Evolutionary conservation across 1,139 yeast species (phyloP), one percentile per base, ranked within the genome.

Genomic region (Suhomyces wounanorum): DNA sequence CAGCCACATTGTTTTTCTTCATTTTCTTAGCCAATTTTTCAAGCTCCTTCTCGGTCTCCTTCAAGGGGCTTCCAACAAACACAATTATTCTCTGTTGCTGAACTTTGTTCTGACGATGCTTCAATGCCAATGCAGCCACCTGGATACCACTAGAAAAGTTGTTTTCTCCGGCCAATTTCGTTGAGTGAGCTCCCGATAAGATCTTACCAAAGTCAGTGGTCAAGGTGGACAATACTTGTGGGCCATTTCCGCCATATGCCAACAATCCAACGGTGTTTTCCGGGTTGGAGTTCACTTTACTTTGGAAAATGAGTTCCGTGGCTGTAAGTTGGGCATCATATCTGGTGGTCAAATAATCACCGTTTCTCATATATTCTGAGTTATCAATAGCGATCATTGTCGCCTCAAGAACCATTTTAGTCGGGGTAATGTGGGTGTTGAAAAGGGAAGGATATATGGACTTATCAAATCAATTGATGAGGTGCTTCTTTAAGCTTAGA

Each of bases 51-150:
- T 85, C 87, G 18, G 81, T 76, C 55, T 89, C 96, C 25, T 65
- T 65, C 47, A 95, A 78, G 35, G 98, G 98, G 51, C 92, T 83
- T 28, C 97, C 97, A 40, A 91, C 92, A 71, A 95, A 94, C 43
- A 84, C 90, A 55, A 94, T 81, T 56, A 95, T 89, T 59, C 99
- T 80, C 71, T 92, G 98, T 59, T 84, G 88, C 66, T 92, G 98
- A 9, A 87, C 87, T 69, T 89, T 90, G 73, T 94, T 91, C 68
- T 91, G 97, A 66, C 99, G 90, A 72, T 94, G 98, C 66, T 91
- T 94, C 64, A 94, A 82, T 11, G 97, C 98, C 64, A 95, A 79
- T 45, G 96, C 96, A n/a, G 98, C 99, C 56, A 94, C 96, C 71
- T 92, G 97, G 59, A 94, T 84, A 14, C 96, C 96, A 45, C 92